A percentile compares a stretch with the other conserved stretches of the same genome.
phyloP scores from a whole-genome alignment of 2,329 filamentous ascomycete species.

The Septoria petroselini region DNA sequence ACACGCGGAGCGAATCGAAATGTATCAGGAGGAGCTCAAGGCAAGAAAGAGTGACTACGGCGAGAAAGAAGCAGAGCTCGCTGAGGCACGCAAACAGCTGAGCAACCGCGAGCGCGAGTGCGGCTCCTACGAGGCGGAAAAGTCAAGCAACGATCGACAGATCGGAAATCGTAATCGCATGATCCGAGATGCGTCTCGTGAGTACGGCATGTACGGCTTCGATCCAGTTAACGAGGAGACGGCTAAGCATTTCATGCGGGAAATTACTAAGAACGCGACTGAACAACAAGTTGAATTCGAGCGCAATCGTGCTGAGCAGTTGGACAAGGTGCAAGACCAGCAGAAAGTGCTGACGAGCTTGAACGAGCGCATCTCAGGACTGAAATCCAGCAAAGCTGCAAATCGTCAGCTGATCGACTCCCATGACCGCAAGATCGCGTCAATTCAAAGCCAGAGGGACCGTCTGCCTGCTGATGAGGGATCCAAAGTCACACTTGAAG shows the following conservation, averaged over 20 bases:
- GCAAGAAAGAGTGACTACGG: conserved; percentile 62
- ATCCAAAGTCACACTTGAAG: conserved; percentile 71
- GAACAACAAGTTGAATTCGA: conserved; percentile 81
- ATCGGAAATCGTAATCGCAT: conserved; percentile 67
- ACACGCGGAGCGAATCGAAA: conserved; percentile 69
- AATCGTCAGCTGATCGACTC: conserved; percentile 68
- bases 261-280: conserved; percentile 67
- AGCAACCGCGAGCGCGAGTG: conserved; percentile 57
- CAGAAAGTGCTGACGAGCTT: conserved; percentile 69
- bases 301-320: conserved; percentile 67
- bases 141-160: conserved; percentile 81
- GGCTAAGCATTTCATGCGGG: conserved; percentile 73
- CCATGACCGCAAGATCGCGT: conserved; percentile 68
- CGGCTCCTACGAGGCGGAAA: conserved; percentile 80
- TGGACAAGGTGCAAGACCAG: conserved; percentile 70
- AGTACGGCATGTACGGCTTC: conserved; percentile 78
- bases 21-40: conserved; percentile 61
- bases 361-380: conserved; percentile 67
- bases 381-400: conserved; percentile 70
- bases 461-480: conserved; percentile 84
- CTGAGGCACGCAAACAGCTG: conserved; percentile 44
- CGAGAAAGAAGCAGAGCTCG: conserved; percentile 56
- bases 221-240: conserved; percentile 73
- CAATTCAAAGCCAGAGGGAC: conserved; percentile 66
- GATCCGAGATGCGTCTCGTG: conserved; percentile 72